Evolutionary conservation across 2,329 filamentous ascomycete species (phyloP).

Genomic region (Colletotrichum scovillei): DNA sequence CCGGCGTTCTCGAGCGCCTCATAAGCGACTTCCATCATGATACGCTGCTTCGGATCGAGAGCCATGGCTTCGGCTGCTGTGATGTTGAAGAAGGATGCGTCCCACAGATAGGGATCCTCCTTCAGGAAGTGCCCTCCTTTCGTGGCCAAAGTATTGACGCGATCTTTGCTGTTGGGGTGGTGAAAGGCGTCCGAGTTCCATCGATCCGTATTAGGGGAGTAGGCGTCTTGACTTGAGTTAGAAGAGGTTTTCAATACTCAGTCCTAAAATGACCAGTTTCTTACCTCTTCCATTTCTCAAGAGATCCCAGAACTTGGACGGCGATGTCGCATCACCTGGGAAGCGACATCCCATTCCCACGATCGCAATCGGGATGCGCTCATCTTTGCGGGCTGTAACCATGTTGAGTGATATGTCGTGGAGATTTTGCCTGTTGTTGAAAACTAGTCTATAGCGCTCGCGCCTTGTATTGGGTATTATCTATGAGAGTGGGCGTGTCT

Average conservation of each 20-base stretch:
- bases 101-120: background rate
- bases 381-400: background rate
- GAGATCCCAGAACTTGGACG: background rate
- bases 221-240: too few species aligned
- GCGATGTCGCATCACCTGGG: background rate
- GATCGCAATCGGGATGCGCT: background rate
- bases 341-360: background rate
- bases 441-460: background rate
- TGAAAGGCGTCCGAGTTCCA: background rate
- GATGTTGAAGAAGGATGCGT: background rate
- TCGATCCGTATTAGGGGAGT: background rate
- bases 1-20: background rate
- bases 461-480: too few species aligned
- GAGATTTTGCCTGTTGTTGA: background rate
- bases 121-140: background rate
- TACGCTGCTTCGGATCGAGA: background rate
- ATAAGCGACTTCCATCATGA: background rate
- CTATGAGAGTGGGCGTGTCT: background rate
- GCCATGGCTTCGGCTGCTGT: background rate
- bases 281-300: background rate
- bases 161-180: background rate
- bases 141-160: background rate
- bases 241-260: background rate
- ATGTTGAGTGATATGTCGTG: background rate
- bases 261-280: background rate